Base-by-base conservation (phyloP, 768 basidiomycete genomes). In the Mycena maculata region DNA sequence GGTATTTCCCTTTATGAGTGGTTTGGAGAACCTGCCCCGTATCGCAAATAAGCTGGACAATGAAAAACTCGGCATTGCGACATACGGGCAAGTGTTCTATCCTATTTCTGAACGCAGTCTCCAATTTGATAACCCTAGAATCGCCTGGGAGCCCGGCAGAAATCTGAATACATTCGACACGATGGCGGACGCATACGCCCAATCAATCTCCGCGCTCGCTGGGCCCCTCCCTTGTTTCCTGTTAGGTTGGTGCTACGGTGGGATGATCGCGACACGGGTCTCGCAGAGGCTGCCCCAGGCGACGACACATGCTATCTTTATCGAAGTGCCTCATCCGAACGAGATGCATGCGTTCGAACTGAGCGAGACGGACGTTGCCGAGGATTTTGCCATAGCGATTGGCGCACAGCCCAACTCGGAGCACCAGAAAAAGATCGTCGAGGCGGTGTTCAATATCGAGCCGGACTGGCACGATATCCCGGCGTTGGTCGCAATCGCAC, bases 201-300 rank as follows among this genome's bases (percentile, higher is more conserved):
- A 63, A 30, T 63, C 60, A 5, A 63, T 63, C 23, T 39, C 61
- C 33, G 23, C 41, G 13, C 22, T 63, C 22, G 61, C 50, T 20
- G 61, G 61, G 20, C 54, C 61, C 7, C 53, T 63, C 20, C 61
- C 61, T 2, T 63, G 50, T n/a, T 63, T 63, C 61, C 61, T 63
- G n/a, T 7, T 63, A 13, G 61, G 61, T 8, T 63, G 49, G 39
- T 63, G 61, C 53, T 63, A n/a, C 50, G 50, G 61, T 25, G 61
- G 61, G 6, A 53, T 63, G 36, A 44, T 63, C 49, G 61, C 61
- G 10, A 31, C 36, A 11, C 38, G 53, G 38, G 61, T 54, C 30
- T 36, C 61, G 6, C 47, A 33, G 13, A 28, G 44, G 30, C 50
- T 63, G 13, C 61, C 36, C 18, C 49, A 54, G 50, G 38, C 31